A percentile compares a stretch with the other conserved stretches of the same genome.
These are phyloP conservation scores for Kwoniella shivajii DNA, from an alignment of 1,284 basidiomycete species.

Conservation along the genomic window DNA sequence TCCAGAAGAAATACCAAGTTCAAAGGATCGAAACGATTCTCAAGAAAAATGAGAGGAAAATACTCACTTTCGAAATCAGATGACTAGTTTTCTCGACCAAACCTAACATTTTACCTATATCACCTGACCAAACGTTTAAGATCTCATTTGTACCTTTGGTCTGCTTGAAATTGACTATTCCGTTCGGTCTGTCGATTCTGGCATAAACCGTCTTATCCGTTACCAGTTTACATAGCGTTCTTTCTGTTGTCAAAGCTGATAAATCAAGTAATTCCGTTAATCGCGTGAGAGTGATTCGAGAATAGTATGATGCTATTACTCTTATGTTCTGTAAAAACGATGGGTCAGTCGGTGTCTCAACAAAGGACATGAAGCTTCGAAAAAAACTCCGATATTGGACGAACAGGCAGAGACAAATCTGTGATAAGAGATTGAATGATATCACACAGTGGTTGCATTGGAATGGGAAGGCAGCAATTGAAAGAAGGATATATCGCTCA, in stretches of 20 bases:
- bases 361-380: too few species aligned
- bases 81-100: slow-evolving; percentile 59
- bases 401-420: too few species aligned
- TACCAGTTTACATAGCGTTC: slow-evolving; percentile 83
- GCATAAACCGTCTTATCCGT: slow-evolving; percentile 91
- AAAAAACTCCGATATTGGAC: too few species aligned
- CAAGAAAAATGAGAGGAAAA: too few species aligned
- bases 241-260: slow-evolving; percentile 76
- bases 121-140: slow-evolving; percentile 95
- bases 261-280: slow-evolving; percentile 88
- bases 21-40: too few species aligned
- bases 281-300: slow-evolving; percentile 81
- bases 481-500: slow-evolving; percentile 60
- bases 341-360: too few species aligned
- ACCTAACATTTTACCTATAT: slow-evolving; percentile 78
- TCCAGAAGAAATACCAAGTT: too few species aligned
- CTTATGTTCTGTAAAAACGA: slow-evolving; percentile 77
- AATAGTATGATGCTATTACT: slow-evolving; percentile 92
- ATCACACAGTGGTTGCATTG: neutral
- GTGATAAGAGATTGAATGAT: neutral
- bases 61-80: slow-evolving; percentile 57
- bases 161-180: slow-evolving; percentile 78
- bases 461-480: neutral
- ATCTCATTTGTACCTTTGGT: slow-evolving; percentile 74
- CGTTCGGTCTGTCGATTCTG: slow-evolving; percentile 87